Evolutionary conservation across 768 basidiomycete species (phyloP), one percentile per base, ranked within the genome.

Genomic region (Amanita brunnescens): DNA sequence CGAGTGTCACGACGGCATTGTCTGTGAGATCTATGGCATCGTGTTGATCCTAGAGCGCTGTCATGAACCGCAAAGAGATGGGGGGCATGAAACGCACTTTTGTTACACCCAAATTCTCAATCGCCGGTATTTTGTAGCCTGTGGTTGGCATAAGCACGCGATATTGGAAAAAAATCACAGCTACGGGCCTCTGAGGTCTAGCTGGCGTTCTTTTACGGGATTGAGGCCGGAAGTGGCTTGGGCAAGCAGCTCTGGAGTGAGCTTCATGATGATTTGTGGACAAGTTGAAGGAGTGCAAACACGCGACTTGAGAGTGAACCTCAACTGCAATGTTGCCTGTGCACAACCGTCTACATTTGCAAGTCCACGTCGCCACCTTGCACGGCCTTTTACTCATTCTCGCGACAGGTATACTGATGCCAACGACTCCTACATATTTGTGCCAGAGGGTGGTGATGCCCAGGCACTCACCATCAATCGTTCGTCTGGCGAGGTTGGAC

Each of bases 81-180:
- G 53, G 42, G 55, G 59, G 51, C 47, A 55, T 57, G 46, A 52
- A 35, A 67, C 80, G 58, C 66, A 83, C 89, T 76, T 76, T 84
- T 66, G 91, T 91, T 56, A 93, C 87, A 75, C 91, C 92, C 58
- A 95, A 77, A 77, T 95, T 95, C 84, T 95, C 92, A 64, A 95
- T 95, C 51, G 87, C 81, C 49, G 92, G 91, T 58, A 94, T 93
- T 79, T 91, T 92, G 72, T 87, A 87, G 52, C 91, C 91, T 93
- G 67, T 58, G 61, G 53, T 53, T 39, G 38, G 47, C 38, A 9
- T 52, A 53, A 39, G 54, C 58, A 57, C 64, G 55, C 65, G 59
- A 45, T 55, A 61, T 47, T 56, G 47, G 47, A 51, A 18, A 20
- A 41, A 37, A 29, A 52, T 53, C 33, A 39, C 44, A 51, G 45